Conservation (phyloP, 306 rosid species). For the Fagus sylvatica region DNA sequence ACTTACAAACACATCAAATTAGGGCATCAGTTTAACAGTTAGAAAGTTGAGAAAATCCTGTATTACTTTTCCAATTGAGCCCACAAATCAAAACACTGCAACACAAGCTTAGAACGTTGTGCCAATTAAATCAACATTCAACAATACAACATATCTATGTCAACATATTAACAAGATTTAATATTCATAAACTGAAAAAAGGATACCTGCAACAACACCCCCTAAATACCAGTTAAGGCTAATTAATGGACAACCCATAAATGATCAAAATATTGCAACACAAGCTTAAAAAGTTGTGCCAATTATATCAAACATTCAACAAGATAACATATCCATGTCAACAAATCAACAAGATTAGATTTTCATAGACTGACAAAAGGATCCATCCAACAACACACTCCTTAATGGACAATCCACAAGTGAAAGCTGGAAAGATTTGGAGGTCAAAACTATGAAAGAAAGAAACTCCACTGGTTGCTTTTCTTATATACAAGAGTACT, state of each 20-base stretch:
- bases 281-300: not conserved
- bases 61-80: not conserved
- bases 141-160: not conserved
- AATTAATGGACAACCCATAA: not conserved
- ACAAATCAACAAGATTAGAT: not conserved
- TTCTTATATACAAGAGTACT: not conserved
- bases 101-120: not conserved
- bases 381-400: not conserved
- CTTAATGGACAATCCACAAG: not conserved
- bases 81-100: not conserved
- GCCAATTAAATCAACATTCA: not conserved
- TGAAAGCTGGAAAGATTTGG: not conserved
- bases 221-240: not conserved
- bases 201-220: not conserved
- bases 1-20: not conserved
- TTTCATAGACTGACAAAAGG: not conserved
- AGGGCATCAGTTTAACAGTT: not conserved
- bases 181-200: not conserved
- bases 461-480: not conserved
- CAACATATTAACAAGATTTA: not conserved
- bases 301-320: not conserved
- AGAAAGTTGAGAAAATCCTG: not conserved
- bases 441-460: not conserved
- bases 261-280: not conserved
- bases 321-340: not conserved